phyloP scores from a whole-genome alignment of 2,329 filamentous ascomycete species.

The Chaetomium strumarium region DNA sequence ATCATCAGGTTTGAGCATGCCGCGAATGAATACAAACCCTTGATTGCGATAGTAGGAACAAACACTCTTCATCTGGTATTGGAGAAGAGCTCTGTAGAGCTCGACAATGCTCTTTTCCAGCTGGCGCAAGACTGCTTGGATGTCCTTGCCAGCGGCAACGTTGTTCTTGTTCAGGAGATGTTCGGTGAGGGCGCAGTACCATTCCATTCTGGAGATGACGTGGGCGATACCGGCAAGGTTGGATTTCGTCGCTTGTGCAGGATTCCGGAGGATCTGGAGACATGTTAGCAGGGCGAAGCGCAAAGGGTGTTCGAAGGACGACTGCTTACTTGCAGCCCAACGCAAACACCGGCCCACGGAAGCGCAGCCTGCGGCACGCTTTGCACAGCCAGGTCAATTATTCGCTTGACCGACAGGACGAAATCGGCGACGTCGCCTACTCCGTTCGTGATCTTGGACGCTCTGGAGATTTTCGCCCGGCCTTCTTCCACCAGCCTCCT shows the following conservation, averaged over 20 bases:
- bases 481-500: slow-evolving; percentile 27
- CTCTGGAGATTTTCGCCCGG: slow-evolving; percentile 25
- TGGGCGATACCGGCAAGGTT: slow-evolving; percentile 20
- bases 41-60: slow-evolving; percentile 32
- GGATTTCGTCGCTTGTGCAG: slow-evolving; percentile 18
- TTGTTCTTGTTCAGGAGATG: slow-evolving; percentile 17
- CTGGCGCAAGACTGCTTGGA: slow-evolving; percentile 1
- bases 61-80: slow-evolving; percentile 37
- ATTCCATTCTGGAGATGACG: slow-evolving; percentile 22
- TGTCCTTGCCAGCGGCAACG: slow-evolving; percentile 1
- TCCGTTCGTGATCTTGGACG: slow-evolving; percentile 24
- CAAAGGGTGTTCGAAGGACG: slow-evolving; percentile 1
- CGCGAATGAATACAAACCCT: slow-evolving; percentile 26
- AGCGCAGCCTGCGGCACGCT: slow-evolving; percentile 26
- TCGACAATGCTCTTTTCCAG: slow-evolving; percentile 26
- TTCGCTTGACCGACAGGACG: slow-evolving; percentile 23
- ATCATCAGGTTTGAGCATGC: slow-evolving; percentile 30
- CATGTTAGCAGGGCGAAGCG: slow-evolving; percentile 4
- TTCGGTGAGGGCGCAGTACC: slow-evolving; percentile 20
- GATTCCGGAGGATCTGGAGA: slow-evolving; percentile 18
- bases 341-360: slow-evolving; percentile 19
- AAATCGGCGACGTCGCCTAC: slow-evolving; percentile 24
- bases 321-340: slow-evolving; percentile 15
- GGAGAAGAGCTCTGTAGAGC: slow-evolving; percentile 36
- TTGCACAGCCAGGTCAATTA: slow-evolving; percentile 27